Percentiles rank a stretch among this genome's conserved stretches.
These are phyloP conservation scores for Astrothelium macrocarpum DNA, from an alignment of 495 filamentous ascomycete species.

Conservation along the genomic window DNA sequence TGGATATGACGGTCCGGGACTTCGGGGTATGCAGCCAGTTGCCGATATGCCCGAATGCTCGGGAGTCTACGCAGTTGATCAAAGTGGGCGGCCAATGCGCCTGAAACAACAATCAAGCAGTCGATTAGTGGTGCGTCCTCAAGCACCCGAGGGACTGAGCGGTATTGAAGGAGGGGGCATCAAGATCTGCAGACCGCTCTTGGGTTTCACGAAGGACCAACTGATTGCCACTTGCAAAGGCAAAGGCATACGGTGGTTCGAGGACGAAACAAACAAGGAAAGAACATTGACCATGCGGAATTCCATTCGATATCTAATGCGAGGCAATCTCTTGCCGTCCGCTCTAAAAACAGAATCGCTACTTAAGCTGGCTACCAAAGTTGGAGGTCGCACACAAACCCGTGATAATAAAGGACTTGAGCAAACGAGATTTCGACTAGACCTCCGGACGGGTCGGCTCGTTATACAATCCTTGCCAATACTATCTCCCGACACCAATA, in stretches of 20 bases:
- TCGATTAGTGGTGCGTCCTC: not conserved
- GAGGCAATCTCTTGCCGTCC: constrained; percentile 49
- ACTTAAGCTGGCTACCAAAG: constrained; percentile 41
- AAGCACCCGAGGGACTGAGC: constrained; percentile 15
- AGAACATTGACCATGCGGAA: constrained; percentile 69
- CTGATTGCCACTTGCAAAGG: constrained; percentile 63
- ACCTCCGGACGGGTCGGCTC: constrained; percentile 8
- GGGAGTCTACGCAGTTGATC: constrained; percentile 58
- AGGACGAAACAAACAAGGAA: constrained; percentile 80
- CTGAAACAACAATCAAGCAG: not conserved
- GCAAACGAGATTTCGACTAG: constrained; percentile 9
- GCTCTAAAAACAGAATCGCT: constrained; percentile 61
- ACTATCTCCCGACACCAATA: not conserved
- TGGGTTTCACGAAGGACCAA: constrained; percentile 60
- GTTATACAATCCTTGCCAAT: constrained; percentile 4
- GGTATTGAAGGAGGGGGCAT: constrained; percentile 60
- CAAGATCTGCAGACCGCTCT: constrained; percentile 61
- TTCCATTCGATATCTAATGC: constrained; percentile 59
- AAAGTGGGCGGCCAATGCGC: constrained; percentile 45
- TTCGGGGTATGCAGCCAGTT: constrained; percentile 56
- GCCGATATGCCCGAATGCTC: constrained; percentile 73
- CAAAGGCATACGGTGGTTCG: constrained; percentile 59
- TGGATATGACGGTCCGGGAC: constrained; percentile 52
- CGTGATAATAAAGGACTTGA: constrained; percentile 19
- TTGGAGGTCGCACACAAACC: constrained; percentile 27